Percentiles rank a stretch among this genome's conserved stretches.
Conservation (phyloP, 148 eudicot genomes). For the Mesembryanthemum crystallinum region DNA sequence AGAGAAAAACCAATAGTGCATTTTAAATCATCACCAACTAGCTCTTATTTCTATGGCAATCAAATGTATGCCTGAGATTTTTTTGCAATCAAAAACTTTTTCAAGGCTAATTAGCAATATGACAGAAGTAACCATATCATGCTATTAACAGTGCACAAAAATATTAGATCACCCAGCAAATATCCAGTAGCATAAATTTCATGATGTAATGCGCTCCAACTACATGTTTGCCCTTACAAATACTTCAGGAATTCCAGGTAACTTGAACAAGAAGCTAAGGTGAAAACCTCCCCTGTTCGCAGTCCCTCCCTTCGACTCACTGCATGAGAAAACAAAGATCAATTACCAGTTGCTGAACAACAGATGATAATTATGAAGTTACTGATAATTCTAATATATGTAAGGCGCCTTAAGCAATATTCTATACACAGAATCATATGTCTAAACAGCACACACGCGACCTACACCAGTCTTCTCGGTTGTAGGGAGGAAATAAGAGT, state of each 20-base stretch:
- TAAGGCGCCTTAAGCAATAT: neutral
- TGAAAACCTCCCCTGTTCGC: neutral
- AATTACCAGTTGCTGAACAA: neutral
- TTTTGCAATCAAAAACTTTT: too few species aligned
- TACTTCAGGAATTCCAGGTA: neutral
- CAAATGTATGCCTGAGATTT: neutral
- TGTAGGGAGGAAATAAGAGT: too few species aligned
- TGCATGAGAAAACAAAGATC: neutral
- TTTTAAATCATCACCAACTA: neutral
- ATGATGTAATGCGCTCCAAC: neutral
- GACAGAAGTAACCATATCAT: neutral
- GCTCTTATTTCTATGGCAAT: neutral
- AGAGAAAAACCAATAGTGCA: neutral
- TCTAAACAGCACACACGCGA: too few species aligned
- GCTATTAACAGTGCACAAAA: neutral
- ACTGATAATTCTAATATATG: neutral
- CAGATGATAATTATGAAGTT: neutral
- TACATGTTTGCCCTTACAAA: slow-evolving; percentile 3
- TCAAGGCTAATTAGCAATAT: neutral
- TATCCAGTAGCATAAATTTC: neutral
- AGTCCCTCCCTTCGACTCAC: neutral
- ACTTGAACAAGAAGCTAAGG: neutral
- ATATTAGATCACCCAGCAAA: neutral
- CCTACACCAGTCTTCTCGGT: too few species aligned
- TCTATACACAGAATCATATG: too few species aligned